Base-by-base conservation (phyloP, 345 rosid genomes). In the Firmiana major region DNA sequence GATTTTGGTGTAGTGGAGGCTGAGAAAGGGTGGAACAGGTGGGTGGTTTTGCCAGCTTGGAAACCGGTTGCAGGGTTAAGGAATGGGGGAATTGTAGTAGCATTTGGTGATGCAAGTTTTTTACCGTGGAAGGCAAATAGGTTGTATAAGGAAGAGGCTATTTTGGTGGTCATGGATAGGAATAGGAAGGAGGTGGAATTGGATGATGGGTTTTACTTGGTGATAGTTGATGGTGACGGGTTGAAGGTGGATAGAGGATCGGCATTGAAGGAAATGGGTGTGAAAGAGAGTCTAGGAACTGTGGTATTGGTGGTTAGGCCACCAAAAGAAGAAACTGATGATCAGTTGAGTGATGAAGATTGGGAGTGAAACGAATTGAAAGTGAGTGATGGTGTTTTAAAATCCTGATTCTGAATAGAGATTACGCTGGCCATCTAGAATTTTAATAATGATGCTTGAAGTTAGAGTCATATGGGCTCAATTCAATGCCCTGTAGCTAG, bases 41-140 rank as follows among this genome's bases (percentile, higher is more conserved):
- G 99, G 99, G 94, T 89, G 77, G 97, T 90, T 19, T 76, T 96
- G 75, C 99, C 99, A 0, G 71, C 87, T 12, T 96, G 99, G 98
- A 84, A 75, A 19, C 90, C 90, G 1, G 36, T 92, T 13, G 77
- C 51, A 0, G 83, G 84, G 9, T 59, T 93, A 45, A 83, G 70
- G 11, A 73, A 77, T 22, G 96, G 93, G 5, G 97, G 92, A 71
- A 90, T 93, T 0, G 98, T 82, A 12, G 94, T 96, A 79, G 79
- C 96, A 0, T 96, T 93, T 71, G 46, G 84, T 3, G 97, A 96
- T 70, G 94, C 93, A 0, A 90, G 91, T 40, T 87, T 65, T 8
- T 57, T 96, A 81, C 94, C 97, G 7, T 90, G 93, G 97, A 92
- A 84, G 67, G 96, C 73, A 26, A 91, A 92, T 71, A 87, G 88